Percentiles rank a stretch among this genome's conserved stretches.
phyloP scores from a whole-genome alignment of 2,329 filamentous ascomycete genomes.

The Chalaropsis thielavioides region DNA sequence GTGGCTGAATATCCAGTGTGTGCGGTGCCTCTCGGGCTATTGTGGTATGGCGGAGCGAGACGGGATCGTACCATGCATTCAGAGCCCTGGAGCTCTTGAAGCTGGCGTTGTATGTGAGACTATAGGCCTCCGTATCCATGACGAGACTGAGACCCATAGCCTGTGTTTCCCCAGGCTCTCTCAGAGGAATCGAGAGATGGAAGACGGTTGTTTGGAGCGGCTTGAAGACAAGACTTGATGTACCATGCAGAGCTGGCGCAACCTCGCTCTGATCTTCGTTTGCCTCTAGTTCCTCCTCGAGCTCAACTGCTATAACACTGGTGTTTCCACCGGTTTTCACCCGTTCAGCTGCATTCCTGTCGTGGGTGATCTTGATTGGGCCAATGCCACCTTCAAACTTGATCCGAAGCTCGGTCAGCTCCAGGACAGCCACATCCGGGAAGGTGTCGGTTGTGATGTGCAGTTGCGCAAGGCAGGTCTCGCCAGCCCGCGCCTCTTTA shows the following conservation, averaged over 20 bases:
- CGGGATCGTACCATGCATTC: slow-evolving; percentile 37
- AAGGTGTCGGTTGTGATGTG: slow-evolving; percentile 43
- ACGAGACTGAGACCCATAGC: slow-evolving; percentile 49
- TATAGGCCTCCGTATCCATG: slow-evolving; percentile 51
- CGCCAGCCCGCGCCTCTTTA: slow-evolving; percentile 47
- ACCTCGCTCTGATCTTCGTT: slow-evolving; percentile 20
- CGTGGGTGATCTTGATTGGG: slow-evolving; percentile 37
- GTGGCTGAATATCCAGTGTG: slow-evolving; percentile 60
- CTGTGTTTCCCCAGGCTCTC: slow-evolving; percentile 66
- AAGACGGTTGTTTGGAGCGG: slow-evolving; percentile 57
- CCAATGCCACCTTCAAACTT: slow-evolving; percentile 45
- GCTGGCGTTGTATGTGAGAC: slow-evolving; percentile 49
- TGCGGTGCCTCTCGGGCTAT: slow-evolving; percentile 37
- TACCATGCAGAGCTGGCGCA: slow-evolving; percentile 20
- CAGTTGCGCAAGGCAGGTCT: slow-evolving; percentile 43
- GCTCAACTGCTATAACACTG: slow-evolving; percentile 21
- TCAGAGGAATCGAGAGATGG: slow-evolving; percentile 56
- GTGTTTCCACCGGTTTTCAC: slow-evolving; percentile 20
- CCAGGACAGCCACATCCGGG: slow-evolving; percentile 35
- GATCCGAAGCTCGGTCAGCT: slow-evolving; percentile 37
- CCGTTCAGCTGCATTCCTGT: slow-evolving; percentile 18
- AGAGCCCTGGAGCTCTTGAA: slow-evolving; percentile 31
- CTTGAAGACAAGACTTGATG: slow-evolving; percentile 19
- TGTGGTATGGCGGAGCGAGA: slow-evolving; percentile 29
- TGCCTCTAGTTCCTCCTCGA: slow-evolving; percentile 26